Conservation (phyloP, 2,329 filamentous ascomycete species). For the Colletotrichum aenigma region DNA sequence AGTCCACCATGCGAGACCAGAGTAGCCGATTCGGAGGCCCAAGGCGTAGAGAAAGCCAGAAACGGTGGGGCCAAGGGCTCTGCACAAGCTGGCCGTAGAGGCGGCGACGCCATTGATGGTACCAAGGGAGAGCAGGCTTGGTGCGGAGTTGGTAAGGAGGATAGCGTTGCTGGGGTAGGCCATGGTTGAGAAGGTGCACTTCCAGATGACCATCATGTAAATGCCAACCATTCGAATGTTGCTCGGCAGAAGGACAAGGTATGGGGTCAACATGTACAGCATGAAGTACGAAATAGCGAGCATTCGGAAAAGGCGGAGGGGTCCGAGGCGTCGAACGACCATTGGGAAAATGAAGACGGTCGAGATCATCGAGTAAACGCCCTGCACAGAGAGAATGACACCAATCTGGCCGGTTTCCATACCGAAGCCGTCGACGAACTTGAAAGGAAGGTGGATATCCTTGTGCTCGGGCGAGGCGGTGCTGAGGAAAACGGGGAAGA, state of each 20-base stretch:
- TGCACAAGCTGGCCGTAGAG: conserved; percentile 86
- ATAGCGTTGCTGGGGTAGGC: conserved; percentile 91
- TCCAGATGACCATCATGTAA: conserved; percentile 82
- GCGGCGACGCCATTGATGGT: conserved; percentile 93
- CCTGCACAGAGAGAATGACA: conserved; percentile 86
- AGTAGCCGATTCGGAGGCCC: conserved; percentile 80
- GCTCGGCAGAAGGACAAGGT: conserved; percentile 82
- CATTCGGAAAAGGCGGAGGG: conserved; percentile 80
- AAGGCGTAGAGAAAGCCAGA: conserved; percentile 85
- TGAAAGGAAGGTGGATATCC: conserved; percentile 71
- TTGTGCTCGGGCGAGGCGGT: conserved; percentile 55
- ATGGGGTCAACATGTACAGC: conserved; percentile 87
- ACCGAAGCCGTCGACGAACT: conserved; percentile 86
- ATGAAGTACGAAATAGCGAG: conserved; percentile 84
- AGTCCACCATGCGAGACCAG: conserved; percentile 92
- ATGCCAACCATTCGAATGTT: conserved; percentile 74
- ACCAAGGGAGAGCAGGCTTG: conserved; percentile 82
- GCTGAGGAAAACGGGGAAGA: conserved; percentile 91
- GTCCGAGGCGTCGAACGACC: conserved; percentile 76
- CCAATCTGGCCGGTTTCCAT: conserved; percentile 85
- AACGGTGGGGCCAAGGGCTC: conserved; percentile 86
- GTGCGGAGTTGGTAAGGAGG: conserved; percentile 85
- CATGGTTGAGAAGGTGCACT: conserved; percentile 90
- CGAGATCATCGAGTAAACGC: conserved; percentile 85
- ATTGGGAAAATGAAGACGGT: conserved; percentile 85